Base-by-base conservation (phyloP, 257 asterid species). In the Solanum medicagineum region DNA sequence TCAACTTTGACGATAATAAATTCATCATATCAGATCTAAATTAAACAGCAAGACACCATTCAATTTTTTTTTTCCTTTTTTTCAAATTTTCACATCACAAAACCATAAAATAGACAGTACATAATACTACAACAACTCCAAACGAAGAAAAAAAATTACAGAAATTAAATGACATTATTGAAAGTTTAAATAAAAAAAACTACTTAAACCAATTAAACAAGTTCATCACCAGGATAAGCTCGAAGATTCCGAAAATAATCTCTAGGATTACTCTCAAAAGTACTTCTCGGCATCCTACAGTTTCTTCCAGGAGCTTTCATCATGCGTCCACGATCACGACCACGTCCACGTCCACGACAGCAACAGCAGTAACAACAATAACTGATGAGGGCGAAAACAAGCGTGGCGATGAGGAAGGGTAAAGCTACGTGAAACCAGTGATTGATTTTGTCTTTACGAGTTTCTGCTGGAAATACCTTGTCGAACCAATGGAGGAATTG, bases 301-400 rank as follows among this genome's bases (percentile, higher is more conserved):
- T 75, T 85, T 62, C 88, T 85, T 6, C 90, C 90, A 2, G 90
- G 90, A 5, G 89, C 87, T 71, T 75, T 87, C 88, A 85, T 87
- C 90, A 20, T 73, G 83, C 29, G 17, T 32, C 10, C 22, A 14
- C 81, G 26, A 3, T 84, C 51, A 3, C 47, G 40, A 0, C 57
- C 15, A 1, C 89, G 22, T 1, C 84, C 36, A 32, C 36, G 54
- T 3, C 89, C 66, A 29, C 85, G 19, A 8, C 89, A 42, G 15
- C 85, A 83, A 16, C 85, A 84, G n/a, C 71, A 47, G 13, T 84
- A 83, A 44, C 90, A 73, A 45, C 57, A 82, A 20, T 75, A 80
- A 45, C 80, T 17, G 4, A 56, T 2, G 13, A 85, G 2, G 0
- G 44, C 13, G 14, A 87, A 49, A 60, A 55, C 12, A 16, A 83